A percentile compares a stretch with the other conserved stretches of the same genome.
phyloP scores from a whole-genome alignment of 176 grass and related monocot genomes.

The Oryza nivara region DNA sequence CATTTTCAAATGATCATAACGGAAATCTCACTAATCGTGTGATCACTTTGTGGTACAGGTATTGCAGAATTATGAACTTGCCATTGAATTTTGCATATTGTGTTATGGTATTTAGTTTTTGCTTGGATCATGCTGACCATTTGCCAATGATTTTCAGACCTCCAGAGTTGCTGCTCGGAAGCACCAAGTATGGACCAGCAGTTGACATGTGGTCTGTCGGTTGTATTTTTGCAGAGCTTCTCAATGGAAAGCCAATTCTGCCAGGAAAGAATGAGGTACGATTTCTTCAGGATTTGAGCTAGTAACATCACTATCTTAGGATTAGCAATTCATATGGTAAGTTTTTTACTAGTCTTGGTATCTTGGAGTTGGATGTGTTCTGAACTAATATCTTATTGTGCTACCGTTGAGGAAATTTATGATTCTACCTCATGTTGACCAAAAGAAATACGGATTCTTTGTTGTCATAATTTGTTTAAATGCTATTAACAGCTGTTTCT shows the following conservation, averaged over 20 bases:
- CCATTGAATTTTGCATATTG: slow-evolving; percentile 28
- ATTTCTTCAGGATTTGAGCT: slow-evolving; percentile 28
- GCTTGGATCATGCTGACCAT: slow-evolving; percentile 12
- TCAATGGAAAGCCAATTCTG: slow-evolving; percentile 85
- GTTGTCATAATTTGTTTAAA: background rate
- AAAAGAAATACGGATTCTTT: background rate
- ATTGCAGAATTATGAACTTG: slow-evolving; percentile 23
- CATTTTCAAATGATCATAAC: slow-evolving; percentile 81
- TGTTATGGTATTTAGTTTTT: background rate
- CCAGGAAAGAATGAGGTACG: slow-evolving; percentile 91
- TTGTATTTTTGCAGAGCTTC: slow-evolving; percentile 96
- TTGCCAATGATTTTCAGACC: slow-evolving; percentile 63
- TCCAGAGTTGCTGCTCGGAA: slow-evolving; percentile 85
- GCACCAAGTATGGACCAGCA: slow-evolving; percentile 80
- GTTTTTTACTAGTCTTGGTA: background rate
- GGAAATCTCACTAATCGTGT: slow-evolving; percentile 93
- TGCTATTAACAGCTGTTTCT: background rate
- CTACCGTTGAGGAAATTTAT: background rate
- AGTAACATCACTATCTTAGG: background rate
- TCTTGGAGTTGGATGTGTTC: slow-evolving; percentile 11
- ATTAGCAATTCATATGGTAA: slow-evolving; percentile 2
- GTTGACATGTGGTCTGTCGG: slow-evolving; percentile 99
- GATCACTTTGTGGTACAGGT: slow-evolving; percentile 97
- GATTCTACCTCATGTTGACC: background rate
- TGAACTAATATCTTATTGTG: slow-evolving; percentile 5